Conservation (phyloP, 441 rosid genomes). For the Pelargonium cotyledonis region DNA sequence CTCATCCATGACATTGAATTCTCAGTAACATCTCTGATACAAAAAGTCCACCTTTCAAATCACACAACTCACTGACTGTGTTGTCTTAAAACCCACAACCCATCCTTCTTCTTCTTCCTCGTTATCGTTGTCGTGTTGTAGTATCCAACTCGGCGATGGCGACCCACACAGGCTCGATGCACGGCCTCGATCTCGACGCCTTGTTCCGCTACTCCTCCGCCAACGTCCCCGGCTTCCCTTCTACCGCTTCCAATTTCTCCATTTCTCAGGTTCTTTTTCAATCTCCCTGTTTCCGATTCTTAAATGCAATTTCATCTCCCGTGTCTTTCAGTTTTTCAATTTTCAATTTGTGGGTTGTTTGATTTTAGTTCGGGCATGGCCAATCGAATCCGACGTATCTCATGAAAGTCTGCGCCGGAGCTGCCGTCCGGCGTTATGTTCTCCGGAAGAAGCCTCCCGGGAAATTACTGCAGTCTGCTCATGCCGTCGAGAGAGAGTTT, state of each 20-base stretch:
- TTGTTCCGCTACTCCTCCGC: conserved; percentile 50
- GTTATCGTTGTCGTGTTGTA: too few species aligned
- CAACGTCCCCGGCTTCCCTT: conserved; percentile 64
- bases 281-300: background rate
- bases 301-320: background rate
- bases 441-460: conserved; percentile 93
- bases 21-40: too few species aligned
- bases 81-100: too few species aligned
- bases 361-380: conserved; percentile 76
- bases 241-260: conserved; percentile 36
- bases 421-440: conserved; percentile 56
- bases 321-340: background rate
- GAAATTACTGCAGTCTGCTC: conserved; percentile 72
- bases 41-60: too few species aligned
- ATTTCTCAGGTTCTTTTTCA: conserved; percentile 47
- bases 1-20: too few species aligned
- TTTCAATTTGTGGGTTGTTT: background rate
- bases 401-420: conserved; percentile 52
- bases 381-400: conserved; percentile 91
- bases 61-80: too few species aligned
- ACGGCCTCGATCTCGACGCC: conserved; percentile 55
- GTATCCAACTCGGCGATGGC: conserved; percentile 34
- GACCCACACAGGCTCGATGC: conserved; percentile 45
- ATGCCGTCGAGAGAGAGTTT: conserved; percentile 86
- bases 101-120: too few species aligned